A percentile compares a stretch with the other conserved stretches of the same genome.
These are phyloP conservation scores for Solanum neorickii DNA, from an alignment of 257 asterid genomes.

Conservation along the genomic window DNA sequence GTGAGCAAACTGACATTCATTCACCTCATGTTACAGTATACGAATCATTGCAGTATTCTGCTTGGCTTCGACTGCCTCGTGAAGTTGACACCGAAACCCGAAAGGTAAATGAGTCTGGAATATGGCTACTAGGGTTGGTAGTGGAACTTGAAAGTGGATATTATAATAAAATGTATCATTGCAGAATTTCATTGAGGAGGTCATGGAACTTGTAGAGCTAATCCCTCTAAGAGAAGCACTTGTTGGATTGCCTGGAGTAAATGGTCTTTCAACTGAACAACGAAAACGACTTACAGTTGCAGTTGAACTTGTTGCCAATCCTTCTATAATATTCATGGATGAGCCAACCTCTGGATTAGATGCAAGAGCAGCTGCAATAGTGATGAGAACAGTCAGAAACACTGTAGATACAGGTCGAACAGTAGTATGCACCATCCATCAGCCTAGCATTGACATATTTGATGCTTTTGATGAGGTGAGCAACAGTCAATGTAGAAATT, in stretches of 20 bases:
- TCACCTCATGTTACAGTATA: constrained; percentile 71
- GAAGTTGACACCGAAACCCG: constrained; percentile 44
- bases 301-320: constrained; percentile 87
- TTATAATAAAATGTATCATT: background rate
- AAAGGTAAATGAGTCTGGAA: constrained; percentile 22
- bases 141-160: background rate
- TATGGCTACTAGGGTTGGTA: background rate
- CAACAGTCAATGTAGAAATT: background rate
- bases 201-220: constrained; percentile 79
- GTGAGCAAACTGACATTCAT: constrained; percentile 79
- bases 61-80: constrained; percentile 61
- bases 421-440: constrained; percentile 89
- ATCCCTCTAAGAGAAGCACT: constrained; percentile 45
- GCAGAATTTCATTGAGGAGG: constrained; percentile 67
- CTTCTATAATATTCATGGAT: constrained; percentile 92
- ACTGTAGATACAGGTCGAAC: constrained; percentile 90
- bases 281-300: constrained; percentile 80
- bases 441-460: constrained; percentile 85
- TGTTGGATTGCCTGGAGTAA: constrained; percentile 75
- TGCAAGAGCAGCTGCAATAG: constrained; percentile 93
- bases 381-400: constrained; percentile 90
- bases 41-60: constrained; percentile 62
- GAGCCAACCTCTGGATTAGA: constrained; percentile 96
- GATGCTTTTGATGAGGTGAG: constrained; percentile 91
- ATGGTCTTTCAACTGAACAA: constrained; percentile 83